Evolutionary conservation across 345 rosid genomes (phyloP), one percentile per base, ranked within the genome.

Genomic region (Gossypium arboreum): DNA sequence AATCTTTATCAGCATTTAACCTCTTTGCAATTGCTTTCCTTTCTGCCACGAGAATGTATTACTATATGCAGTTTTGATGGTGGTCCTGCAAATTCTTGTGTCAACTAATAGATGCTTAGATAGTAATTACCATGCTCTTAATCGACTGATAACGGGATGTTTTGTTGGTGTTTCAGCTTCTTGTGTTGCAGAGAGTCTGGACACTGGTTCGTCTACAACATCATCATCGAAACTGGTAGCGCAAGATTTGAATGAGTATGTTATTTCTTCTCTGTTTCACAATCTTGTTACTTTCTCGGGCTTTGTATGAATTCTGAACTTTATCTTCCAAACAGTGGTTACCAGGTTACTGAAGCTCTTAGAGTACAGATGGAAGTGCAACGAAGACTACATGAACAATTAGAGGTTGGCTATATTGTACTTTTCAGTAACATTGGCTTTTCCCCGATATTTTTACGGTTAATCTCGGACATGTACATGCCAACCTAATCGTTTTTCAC

Each of bases 341-440:
- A 75, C 80, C 94, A 89, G 84, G 97, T 94, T 29, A 92, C 93
- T 4, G 98, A 94, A 85, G 98, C 98, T 76, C 81, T 94, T 79
- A 82, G 97, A 73, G 92, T 88, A 9, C 97, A 94, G 82, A 92
- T 94, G 98, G 98, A 94, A 91, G 97, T 94, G 71, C 98, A 94
- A 78, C 79, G 97, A 79, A 87, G 94, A 84, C 85, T 94, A 65
- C 97, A 94, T 50, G 97, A 94, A 80, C 97, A 94, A 78, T 82
- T 94, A 73, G 98, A 94, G 98, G 98, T 92, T 77, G 73, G 91
- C 77, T 71, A 29, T 17, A 25, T 0, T 48, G 29, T 34, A 20
- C 50, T 22, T 62, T 27, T 18, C 17, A 18, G 34, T 60, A 25
- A 48, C 65, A 39, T 41, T 51, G 48, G 44, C 43, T 44, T 25